These are phyloP conservation scores for Mycocentrospora acerina DNA, from an alignment of 2,329 filamentous ascomycete genomes.

Conservation along the genomic window DNA sequence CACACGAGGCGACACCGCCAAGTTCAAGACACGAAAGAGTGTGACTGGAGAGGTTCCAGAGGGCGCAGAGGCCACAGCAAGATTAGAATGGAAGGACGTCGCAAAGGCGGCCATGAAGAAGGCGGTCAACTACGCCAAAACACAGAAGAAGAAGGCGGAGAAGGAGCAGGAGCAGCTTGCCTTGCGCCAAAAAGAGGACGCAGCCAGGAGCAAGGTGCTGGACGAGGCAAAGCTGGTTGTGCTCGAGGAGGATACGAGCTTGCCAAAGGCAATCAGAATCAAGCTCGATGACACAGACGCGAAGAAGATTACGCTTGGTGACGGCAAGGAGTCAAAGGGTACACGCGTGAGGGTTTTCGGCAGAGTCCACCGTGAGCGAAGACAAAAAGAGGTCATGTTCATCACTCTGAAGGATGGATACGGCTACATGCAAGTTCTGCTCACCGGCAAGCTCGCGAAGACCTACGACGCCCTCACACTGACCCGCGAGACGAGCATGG, in stretches of 20 bases:
- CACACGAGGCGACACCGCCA: constrained; percentile 63
- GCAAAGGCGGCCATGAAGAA: constrained; percentile 87
- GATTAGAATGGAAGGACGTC: constrained; percentile 75
- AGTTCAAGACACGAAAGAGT: constrained; percentile 67
- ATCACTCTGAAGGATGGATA: constrained; percentile 84
- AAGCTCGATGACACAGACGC: constrained; percentile 70
- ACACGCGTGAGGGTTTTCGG: constrained; percentile 78
- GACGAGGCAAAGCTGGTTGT: constrained; percentile 82
- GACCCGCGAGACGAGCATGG: constrained; percentile 83
- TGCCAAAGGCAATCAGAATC: constrained; percentile 75
- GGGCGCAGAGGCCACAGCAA: constrained; percentile 60
- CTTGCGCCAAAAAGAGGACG: constrained; percentile 70
- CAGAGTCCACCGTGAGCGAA: constrained; percentile 76
- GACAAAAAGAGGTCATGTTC: constrained; percentile 84
- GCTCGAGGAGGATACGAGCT: constrained; percentile 67
- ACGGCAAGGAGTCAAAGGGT: constrained; percentile 59
- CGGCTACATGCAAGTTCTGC: constrained; percentile 79
- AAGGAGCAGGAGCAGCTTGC: constrained; percentile 74
- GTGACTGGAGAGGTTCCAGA: constrained; percentile 39
- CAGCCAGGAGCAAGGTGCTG: constrained; percentile 68
- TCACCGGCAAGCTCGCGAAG: constrained; percentile 79
- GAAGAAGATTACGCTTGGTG: constrained; percentile 57
- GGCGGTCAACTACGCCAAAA: constrained; percentile 71
- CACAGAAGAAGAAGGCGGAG: constrained; percentile 79
- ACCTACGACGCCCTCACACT: constrained; percentile 89